phyloP scores from a whole-genome alignment of 2,329 filamentous ascomycete species.

The Phialophora tarda region DNA sequence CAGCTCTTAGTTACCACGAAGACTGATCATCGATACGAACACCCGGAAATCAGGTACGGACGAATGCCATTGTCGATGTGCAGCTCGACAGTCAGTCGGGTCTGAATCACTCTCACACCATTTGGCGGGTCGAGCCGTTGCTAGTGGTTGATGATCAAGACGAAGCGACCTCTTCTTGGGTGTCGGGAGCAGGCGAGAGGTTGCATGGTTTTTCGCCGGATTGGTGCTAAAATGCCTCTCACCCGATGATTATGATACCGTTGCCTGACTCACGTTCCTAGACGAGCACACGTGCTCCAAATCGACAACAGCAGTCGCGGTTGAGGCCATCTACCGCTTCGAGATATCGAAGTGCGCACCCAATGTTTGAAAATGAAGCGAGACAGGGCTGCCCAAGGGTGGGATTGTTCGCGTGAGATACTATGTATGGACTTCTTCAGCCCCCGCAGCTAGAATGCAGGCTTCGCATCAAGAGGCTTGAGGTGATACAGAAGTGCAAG shows the following conservation, averaged over 20 bases:
- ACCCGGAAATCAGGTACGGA: constrained; percentile 15
- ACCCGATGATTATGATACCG: constrained; percentile 17
- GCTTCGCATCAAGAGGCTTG: not conserved
- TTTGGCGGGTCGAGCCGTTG: constrained; percentile 22
- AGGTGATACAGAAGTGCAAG: constrained; percentile 24
- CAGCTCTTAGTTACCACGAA: constrained; percentile 3
- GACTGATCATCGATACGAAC: not conserved
- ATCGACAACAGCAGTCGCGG: constrained; percentile 2
- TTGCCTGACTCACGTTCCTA: constrained; percentile 20
- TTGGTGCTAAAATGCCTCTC: constrained; percentile 32
- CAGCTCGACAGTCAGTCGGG: constrained; percentile 7
- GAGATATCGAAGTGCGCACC: constrained; percentile 6
- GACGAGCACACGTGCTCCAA: constrained; percentile 15
- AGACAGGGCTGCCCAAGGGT: constrained; percentile 25
- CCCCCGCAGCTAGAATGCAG: not conserved
- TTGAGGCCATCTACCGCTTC: not conserved
- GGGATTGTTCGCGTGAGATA: not conserved
- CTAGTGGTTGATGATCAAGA: constrained; percentile 23
- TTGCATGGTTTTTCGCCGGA: constrained; percentile 26
- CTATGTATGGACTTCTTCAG: constrained; percentile 1
- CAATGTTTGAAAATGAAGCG: constrained; percentile 31
- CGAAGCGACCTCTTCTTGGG: constrained; percentile 16
- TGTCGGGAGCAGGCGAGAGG: constrained; percentile 3
- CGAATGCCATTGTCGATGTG: not conserved
- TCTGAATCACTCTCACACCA: not conserved